Evolutionary conservation across 169 alveolate genomes (phyloP).

Genomic region (Cryptosporidium xiaoi): DNA sequence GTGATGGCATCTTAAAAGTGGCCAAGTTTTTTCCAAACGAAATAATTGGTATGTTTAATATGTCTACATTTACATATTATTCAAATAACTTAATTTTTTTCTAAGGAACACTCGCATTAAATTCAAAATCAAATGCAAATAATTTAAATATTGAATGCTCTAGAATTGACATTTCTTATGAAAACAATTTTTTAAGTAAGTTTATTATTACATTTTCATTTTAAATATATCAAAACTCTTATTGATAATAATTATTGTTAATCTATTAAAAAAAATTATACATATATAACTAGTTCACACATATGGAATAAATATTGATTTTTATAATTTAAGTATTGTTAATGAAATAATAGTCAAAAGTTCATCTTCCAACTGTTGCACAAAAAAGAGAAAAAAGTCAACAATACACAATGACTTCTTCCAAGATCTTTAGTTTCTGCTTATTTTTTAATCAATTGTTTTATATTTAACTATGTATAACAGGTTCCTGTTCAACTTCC

Average conservation of each 20-base stretch:
- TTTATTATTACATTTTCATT: neutral
- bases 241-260: neutral
- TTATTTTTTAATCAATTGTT: neutral
- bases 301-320: slow-evolving; percentile 44
- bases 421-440: slow-evolving; percentile 36
- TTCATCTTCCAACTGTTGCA: slow-evolving; percentile 39
- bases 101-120: slow-evolving; percentile 48
- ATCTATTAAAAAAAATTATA: neutral
- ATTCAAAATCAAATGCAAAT: slow-evolving; percentile 6
- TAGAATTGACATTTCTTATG: slow-evolving; percentile 30
- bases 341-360: slow-evolving; percentile 54
- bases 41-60: slow-evolving; percentile 48
- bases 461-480: slow-evolving; percentile 15
- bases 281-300: slow-evolving; percentile 20
- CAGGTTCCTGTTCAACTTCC: neutral
- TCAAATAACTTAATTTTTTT: neutral
- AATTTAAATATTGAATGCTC: slow-evolving; percentile 50
- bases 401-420: slow-evolving; percentile 53
- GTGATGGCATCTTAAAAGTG: slow-evolving; percentile 67
- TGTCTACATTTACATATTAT: neutral
- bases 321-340: slow-evolving; percentile 46
- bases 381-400: slow-evolving; percentile 51
- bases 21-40: slow-evolving; percentile 64
- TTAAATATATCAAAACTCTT: neutral
- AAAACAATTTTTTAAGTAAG: slow-evolving; percentile 55